Evolutionary conservation across 2,329 filamentous ascomycete species (phyloP).

Genomic region (Tolypocladium endophyticum): DNA sequence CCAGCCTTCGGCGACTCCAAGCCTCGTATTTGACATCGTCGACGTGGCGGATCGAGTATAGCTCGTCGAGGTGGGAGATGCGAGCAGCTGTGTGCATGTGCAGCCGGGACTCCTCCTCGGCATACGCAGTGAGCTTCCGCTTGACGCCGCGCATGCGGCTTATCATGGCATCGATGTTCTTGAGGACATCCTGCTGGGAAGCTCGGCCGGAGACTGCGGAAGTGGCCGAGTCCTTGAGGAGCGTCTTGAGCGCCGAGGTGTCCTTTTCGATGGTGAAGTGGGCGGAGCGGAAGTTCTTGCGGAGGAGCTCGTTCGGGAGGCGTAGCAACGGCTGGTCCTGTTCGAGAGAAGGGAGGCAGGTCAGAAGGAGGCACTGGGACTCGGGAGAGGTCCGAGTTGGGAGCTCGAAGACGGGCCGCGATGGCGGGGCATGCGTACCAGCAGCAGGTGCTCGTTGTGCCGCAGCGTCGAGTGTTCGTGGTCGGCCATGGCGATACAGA

Average conservation of each 20-base stretch:
- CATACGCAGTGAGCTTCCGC: conserved; percentile 67
- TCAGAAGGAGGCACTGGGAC: not conserved
- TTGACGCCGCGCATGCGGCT: conserved; percentile 76
- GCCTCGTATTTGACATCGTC: conserved; percentile 89
- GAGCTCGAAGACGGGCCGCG: not conserved
- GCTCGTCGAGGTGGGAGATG: conserved; percentile 67
- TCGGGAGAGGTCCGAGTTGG: not conserved
- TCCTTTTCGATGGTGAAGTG: conserved; percentile 69
- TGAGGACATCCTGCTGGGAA: conserved; percentile 61
- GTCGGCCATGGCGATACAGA: conserved; percentile 38
- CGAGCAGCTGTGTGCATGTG: conserved; percentile 68
- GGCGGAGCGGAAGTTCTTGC: conserved; percentile 85
- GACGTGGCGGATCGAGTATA: conserved; percentile 70
- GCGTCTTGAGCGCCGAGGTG: conserved; percentile 49
- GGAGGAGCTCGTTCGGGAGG: conserved; percentile 82
- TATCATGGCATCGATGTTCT: conserved; percentile 76
- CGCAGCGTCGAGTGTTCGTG: conserved; percentile 57
- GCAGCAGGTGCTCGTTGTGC: conserved; percentile 63
- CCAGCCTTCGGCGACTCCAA: conserved; percentile 74
- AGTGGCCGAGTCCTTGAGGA: conserved; percentile 54
- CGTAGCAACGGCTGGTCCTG: conserved; percentile 92
- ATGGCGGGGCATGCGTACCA: conserved; percentile 38
- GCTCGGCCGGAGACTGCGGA: conserved; percentile 54
- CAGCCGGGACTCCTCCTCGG: conserved; percentile 69
- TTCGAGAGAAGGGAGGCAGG: not conserved